Evolutionary conservation across 1,139 yeast genomes (phyloP).

Genomic region (Taphrina pruni): DNA sequence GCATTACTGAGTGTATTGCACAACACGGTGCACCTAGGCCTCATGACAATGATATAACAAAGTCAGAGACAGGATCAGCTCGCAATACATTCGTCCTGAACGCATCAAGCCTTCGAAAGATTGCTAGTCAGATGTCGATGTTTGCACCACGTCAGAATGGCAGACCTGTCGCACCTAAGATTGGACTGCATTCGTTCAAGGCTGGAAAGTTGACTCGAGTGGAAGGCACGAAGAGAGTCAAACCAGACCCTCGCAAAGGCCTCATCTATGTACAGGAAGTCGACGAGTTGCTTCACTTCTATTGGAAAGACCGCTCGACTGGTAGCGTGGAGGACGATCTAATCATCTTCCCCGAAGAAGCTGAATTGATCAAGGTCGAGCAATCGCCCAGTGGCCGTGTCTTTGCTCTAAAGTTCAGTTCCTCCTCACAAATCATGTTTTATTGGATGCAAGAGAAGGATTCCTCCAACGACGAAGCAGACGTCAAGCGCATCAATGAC

Average conservation of each 20-base stretch:
- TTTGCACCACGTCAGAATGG: slow-evolving; percentile 12
- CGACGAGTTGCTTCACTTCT: slow-evolving; percentile 44
- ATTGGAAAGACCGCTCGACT: slow-evolving; percentile 43
- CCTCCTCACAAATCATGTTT: slow-evolving; percentile 81
- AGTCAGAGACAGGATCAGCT: no score
- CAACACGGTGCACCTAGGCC: neutral
- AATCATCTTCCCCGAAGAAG: slow-evolving; percentile 90
- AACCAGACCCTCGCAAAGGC: slow-evolving; percentile 44
- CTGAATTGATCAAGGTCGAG: slow-evolving; percentile 74
- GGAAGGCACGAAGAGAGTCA: slow-evolving; percentile 47
- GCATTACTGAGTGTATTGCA: neutral
- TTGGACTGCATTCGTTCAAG: slow-evolving; percentile 41
- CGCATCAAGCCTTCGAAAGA: no score
- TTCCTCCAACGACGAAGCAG: slow-evolving; percentile 38
- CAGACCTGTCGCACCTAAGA: slow-evolving; percentile 1
- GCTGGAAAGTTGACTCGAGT: slow-evolving; percentile 48
- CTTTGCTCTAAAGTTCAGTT: slow-evolving; percentile 76
- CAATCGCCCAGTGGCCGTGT: slow-evolving; percentile 75
- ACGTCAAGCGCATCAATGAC: slow-evolving; percentile 40
- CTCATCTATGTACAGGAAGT: slow-evolving; percentile 34
- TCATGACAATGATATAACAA: neutral
- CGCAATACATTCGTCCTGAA: no score
- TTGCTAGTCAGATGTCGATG: slow-evolving; percentile 9
- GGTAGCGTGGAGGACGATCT: slow-evolving; percentile 56
- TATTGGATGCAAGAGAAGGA: slow-evolving; percentile 83